A percentile compares a stretch with the other conserved stretches of the same genome.
Evolutionary conservation across 129 eudicot genomes (phyloP).

Genomic region (Flaveria sonorensis): DNA sequence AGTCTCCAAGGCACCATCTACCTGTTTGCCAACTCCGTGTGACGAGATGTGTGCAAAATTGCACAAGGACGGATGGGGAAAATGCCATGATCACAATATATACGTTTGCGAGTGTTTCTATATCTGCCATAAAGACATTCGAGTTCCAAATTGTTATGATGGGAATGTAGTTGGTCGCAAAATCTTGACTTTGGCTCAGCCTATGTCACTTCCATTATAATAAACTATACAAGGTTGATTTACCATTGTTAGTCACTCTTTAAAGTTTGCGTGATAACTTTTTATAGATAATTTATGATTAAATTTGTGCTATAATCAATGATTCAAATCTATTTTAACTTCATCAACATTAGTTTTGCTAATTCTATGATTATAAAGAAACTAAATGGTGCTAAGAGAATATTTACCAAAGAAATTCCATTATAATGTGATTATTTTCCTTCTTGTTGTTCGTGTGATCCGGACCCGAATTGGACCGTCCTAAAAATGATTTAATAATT

Average conservation of each 20-base stretch:
- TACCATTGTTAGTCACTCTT: not conserved
- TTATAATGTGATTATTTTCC: no score
- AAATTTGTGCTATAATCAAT: no score
- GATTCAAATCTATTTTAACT: not conserved
- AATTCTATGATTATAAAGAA: no score
- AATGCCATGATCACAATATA: constrained; percentile 22
- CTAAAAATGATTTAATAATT: no score
- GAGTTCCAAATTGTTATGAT: not conserved
- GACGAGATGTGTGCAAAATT: constrained; percentile 26
- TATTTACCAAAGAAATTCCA: no score
- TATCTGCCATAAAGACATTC: constrained; percentile 32
- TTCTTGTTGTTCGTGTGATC: no score
- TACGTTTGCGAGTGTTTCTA: constrained; percentile 36
- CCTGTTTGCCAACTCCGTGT: constrained; percentile 24
- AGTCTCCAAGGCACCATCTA: constrained; percentile 20
- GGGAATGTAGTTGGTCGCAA: not conserved
- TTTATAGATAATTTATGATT: not conserved
- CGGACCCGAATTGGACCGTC: no score
- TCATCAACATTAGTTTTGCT: not conserved
- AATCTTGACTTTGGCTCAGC: not conserved
- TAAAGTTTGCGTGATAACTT: not conserved
- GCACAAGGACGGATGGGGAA: constrained; percentile 34
- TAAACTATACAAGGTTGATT: not conserved
- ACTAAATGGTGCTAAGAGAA: no score
- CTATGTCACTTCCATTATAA: not conserved